Evolutionary conservation across 176 grass and related monocot genomes (phyloP), one percentile per base, ranked within the genome.

Genomic region (Chloris gayana): DNA sequence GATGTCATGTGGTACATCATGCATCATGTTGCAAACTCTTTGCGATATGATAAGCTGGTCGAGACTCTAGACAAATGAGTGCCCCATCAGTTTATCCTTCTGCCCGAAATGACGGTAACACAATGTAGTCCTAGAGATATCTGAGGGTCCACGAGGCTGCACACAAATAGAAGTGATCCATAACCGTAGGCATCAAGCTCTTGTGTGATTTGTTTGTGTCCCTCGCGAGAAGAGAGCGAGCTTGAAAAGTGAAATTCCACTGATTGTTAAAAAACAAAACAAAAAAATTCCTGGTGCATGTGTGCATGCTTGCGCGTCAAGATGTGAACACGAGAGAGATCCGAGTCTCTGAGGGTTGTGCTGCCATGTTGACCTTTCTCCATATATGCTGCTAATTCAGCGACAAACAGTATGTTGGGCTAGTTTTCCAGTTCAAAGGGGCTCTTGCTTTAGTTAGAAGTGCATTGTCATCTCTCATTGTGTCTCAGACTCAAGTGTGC

Each of bases 91-190:
- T 29, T 59, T 82, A 80, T 82, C 73, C 74, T 72, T 64, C 66
- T 77, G 44, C 73, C 58, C 54, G 41, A 73, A 73, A 29, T n/a
- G 67, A 73, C 11, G 37, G 80, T 71, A 73, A 49, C 74, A 88
- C 31, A 44, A 57, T 72, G 73, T 77, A 31, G 38, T 86, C 65
- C 33, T 35, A 29, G 24, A 54, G 67, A 83, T 72, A 78, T 67
- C 59, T 83, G 68, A 42, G 39, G 6, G n/a, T 32, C 22, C 15
- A 60, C 21, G n/a, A 25, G 59, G 42, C 60, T 51, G 17, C 50
- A 37, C 37, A 78, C 22, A 19, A 72, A 39, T 57, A 17, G 47
- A 60, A 63, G 42, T 25, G 13, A 15, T 32, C 26, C n/a, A 27
- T 32, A 35, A 34, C 50, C 32, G 57, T 27, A 9, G 74, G 68